These are phyloP conservation scores for Coprinopsis sp. DNA, from an alignment of 768 basidiomycete species.

Conservation along the genomic window DNA sequence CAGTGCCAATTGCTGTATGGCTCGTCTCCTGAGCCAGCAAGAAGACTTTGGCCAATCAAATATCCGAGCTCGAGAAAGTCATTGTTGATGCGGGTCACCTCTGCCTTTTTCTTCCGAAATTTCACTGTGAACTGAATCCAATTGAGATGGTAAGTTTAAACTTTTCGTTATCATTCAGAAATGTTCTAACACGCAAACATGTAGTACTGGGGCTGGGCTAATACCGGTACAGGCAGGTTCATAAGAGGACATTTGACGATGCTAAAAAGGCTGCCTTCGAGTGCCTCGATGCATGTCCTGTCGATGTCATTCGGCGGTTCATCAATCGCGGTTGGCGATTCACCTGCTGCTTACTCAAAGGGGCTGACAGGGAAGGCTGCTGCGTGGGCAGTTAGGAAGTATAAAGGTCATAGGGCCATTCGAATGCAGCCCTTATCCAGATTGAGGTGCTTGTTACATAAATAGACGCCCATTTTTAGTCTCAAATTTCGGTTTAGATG, in stretches of 20 bases:
- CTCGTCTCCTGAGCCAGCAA: neutral
- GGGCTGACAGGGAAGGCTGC: constrained; percentile 34
- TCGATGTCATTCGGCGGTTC: constrained; percentile 29
- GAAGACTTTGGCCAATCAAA: constrained; percentile 1
- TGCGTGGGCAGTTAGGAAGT: constrained; percentile 33
- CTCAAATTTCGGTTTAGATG: neutral
- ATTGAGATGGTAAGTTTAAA: constrained; percentile 35
- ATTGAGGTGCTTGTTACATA: constrained; percentile 7
- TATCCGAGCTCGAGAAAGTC: neutral
- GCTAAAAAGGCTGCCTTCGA: constrained; percentile 22
- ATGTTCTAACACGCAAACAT: neutral
- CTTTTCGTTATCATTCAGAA: neutral
- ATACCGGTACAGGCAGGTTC: constrained; percentile 29
- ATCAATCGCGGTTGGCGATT: constrained; percentile 32
- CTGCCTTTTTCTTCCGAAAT: constrained; percentile 3
- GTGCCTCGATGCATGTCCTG: constrained; percentile 29
- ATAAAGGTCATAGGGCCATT: constrained; percentile 27
- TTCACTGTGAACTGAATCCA: constrained; percentile 13
- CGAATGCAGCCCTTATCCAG: constrained; percentile 2
- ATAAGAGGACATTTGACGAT: constrained; percentile 24
- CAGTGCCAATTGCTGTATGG: constrained; percentile 15
- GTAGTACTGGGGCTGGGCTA: constrained; percentile 35
- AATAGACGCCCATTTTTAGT: neutral
- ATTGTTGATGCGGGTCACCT: neutral
- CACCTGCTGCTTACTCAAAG: constrained; percentile 28